A percentile compares a stretch with the other conserved stretches of the same genome.
These are phyloP conservation scores for Beta macrorhiza DNA, from an alignment of 179 eudicot genomes.

Conservation along the genomic window DNA sequence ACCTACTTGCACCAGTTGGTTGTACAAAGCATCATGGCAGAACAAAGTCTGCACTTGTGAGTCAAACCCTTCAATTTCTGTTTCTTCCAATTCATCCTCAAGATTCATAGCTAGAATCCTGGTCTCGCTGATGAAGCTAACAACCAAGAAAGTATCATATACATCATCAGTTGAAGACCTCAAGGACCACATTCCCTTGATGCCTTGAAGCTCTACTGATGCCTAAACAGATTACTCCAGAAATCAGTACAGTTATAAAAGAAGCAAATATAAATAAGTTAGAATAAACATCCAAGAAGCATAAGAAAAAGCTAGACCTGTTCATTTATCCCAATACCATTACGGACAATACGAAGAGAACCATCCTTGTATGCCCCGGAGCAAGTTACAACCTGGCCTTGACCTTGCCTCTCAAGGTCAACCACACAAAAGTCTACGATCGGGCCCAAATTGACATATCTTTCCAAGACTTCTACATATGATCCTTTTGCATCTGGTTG, in stretches of 20 bases:
- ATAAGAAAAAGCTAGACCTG: constrained; percentile 51
- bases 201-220: constrained; percentile 98
- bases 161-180: constrained; percentile 85
- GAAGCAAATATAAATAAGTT: not conserved
- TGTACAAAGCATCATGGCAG: constrained; percentile 89
- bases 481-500: constrained; percentile 97
- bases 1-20: constrained; percentile 90
- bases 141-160: constrained; percentile 91
- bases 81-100: constrained; percentile 97
- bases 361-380: constrained; percentile 99
- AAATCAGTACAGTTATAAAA: constrained; percentile 17
- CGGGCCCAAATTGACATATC: constrained; percentile 92
- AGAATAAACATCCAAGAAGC: not conserved
- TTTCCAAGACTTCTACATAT: constrained; percentile 89
- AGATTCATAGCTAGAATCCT: constrained; percentile 95
- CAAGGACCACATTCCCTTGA: constrained; percentile 98
- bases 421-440: constrained; percentile 98
- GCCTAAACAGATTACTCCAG: constrained; percentile 49
- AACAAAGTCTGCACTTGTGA: constrained; percentile 85
- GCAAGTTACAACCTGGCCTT: constrained; percentile 99
- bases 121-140: constrained; percentile 94
- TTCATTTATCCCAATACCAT: constrained; percentile 97
- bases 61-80: constrained; percentile 95
- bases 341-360: constrained; percentile 93
- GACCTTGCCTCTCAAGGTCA: constrained; percentile 99